Evolutionary conservation across 2,329 filamentous ascomycete species (phyloP).

Genomic region (Apiospora pterosperma): DNA sequence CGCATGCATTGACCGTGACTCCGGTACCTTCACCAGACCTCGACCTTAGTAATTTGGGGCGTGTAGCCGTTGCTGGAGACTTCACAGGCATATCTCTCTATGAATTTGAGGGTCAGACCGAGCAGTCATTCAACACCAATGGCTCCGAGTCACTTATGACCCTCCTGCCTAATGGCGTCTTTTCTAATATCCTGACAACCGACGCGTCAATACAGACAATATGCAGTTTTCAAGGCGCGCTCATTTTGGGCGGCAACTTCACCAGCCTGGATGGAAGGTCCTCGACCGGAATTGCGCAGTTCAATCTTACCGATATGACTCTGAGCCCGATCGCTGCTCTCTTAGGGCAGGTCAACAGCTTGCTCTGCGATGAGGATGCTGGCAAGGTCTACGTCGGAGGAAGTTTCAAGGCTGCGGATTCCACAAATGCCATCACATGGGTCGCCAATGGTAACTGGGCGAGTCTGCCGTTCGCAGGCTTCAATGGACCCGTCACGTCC

Average conservation of each 20-base stretch:
- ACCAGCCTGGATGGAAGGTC: conserved; percentile 78
- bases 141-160: conserved; percentile 79
- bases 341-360: conserved; percentile 74
- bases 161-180: conserved; percentile 80
- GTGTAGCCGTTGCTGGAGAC: conserved; percentile 81
- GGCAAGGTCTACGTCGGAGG: conserved; percentile 90
- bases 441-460: conserved; percentile 64
- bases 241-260: conserved; percentile 92
- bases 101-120: conserved; percentile 75
- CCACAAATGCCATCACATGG: conserved; percentile 89
- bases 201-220: conserved; percentile 86
- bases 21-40: conserved; percentile 67
- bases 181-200: conserved; percentile 69
- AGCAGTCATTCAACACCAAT: conserved; percentile 65
- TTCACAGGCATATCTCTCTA: conserved; percentile 91
- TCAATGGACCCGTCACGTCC: conserved; percentile 87
- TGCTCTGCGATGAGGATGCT: conserved; percentile 76
- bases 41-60: conserved; percentile 73
- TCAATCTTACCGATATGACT: conserved; percentile 67
- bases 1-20: conserved; percentile 55
- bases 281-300: conserved; percentile 76
- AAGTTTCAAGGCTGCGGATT: conserved; percentile 74
- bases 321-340: conserved; percentile 78
- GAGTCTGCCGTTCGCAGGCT: conserved; percentile 84
- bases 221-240: conserved; percentile 70